phyloP scores from a whole-genome alignment of 2,329 filamentous ascomycete genomes.

The Myriosclerotinia scirpicola region DNA sequence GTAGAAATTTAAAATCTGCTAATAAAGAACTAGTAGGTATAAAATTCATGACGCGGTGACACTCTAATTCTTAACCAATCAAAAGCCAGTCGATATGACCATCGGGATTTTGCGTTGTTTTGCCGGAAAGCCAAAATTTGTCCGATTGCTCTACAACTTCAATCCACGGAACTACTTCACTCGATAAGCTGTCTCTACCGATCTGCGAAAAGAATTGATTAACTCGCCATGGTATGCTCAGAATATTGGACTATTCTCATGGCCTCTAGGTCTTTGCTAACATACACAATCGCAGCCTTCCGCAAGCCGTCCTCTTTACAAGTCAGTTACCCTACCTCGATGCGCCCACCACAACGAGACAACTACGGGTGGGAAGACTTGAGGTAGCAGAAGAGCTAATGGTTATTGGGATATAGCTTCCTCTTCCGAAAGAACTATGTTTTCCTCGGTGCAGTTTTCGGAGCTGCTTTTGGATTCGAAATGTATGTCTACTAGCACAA shows the following conservation, averaged over 20 bases:
- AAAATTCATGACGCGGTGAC: conserved; percentile 13
- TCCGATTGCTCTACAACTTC: conserved; percentile 18
- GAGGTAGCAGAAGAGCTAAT: conserved; percentile 26
- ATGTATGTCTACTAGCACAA: conserved; percentile 62
- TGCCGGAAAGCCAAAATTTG: conserved; percentile 23
- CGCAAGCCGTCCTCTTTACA: conserved; percentile 37
- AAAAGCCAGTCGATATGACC: conserved; percentile 20
- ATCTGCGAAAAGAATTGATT: conserved; percentile 17
- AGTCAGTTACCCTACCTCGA: conserved; percentile 37
- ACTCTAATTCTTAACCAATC: conserved; percentile 10
- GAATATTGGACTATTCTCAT: too few relatives aligned
- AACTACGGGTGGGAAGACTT: not conserved
- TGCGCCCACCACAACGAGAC: conserved; percentile 8
- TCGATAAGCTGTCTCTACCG: conserved; percentile 13
- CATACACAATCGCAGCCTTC: conserved; percentile 6
- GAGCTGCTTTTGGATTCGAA: conserved; percentile 85
- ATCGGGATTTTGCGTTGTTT: conserved; percentile 21
- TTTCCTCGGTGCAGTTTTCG: conserved; percentile 87
- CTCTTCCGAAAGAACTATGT: conserved; percentile 83
- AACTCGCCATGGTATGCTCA: conserved; percentile 21
- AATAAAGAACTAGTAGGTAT: too few relatives aligned
- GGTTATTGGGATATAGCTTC: conserved; percentile 54
- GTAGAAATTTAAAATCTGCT: not conserved
- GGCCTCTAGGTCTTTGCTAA: not conserved
- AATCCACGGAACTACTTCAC: conserved; percentile 17